Conservation (phyloP, 73 alveolate species). For the Symbiodinium pilosum region DNA sequence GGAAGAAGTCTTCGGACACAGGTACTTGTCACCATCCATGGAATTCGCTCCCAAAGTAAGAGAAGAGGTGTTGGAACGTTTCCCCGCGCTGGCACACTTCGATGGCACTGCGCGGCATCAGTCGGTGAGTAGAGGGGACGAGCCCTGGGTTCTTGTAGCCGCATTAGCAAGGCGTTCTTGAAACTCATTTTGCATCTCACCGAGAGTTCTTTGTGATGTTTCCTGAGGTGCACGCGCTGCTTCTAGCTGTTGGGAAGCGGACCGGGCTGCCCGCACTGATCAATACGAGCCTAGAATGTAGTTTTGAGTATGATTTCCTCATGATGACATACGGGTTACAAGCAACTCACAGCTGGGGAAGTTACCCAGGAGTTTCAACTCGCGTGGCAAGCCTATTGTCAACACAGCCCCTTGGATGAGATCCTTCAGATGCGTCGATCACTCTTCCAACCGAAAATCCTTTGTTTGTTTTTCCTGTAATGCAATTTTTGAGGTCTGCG, state of each 20-base stretch:
- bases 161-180: too few species aligned
- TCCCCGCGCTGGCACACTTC: conserved; percentile 33
- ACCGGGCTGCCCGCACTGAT: conserved; percentile 19
- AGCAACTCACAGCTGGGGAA: neutral
- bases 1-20: conserved; percentile 67
- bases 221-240: conserved; percentile 4
- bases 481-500: too few species aligned
- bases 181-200: too few species aligned
- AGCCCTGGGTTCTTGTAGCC: conserved; percentile 17
- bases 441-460: too few species aligned
- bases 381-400: conserved; percentile 1
- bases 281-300: conserved; percentile 6
- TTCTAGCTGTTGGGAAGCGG: conserved; percentile 10
- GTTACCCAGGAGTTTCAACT: conserved; percentile 2
- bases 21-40: conserved; percentile 40
- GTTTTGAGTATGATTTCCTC: too few species aligned
- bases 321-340: too few species aligned
- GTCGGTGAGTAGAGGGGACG: conserved; percentile 17
- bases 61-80: neutral
- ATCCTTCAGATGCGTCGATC: too few species aligned
- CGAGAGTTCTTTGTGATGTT: too few species aligned
- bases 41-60: conserved; percentile 55
- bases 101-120: conserved; percentile 44
- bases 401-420: neutral
- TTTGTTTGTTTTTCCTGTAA: too few species aligned